Evolutionary conservation across 73 alveolate species (phyloP), one percentile per base, ranked within the genome.

Genomic region (Blepharisma japonicum): DNA sequence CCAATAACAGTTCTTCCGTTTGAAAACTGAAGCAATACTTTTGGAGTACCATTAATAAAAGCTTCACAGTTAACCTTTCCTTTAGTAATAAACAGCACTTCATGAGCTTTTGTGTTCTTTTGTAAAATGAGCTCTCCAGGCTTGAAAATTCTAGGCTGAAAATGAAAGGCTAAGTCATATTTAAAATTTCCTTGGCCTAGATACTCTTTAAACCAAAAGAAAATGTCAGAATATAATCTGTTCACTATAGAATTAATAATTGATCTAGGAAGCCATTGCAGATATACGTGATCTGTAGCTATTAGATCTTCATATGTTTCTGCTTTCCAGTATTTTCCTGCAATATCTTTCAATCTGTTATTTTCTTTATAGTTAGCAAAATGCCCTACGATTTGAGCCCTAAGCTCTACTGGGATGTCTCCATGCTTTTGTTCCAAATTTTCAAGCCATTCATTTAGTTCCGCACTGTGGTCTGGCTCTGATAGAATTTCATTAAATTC

Each of bases 1-100:
- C 74, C 74, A 25, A 61, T 61, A 14, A 61, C 47, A 14, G 74
- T 61, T 25, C 74, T 61, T 9, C 74, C 74, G 3, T 5, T 39
- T 61, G 14, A 8, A 39, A n/a, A 61, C 14, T 61, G 23, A n/a
- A 18, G 11, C 49, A 61, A 14, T 0, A 25, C 18, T 11, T 25
- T 8, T 2, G 14, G 46, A 32, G 42, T 3, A 0, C 23, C 23
- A 61, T 61, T 20, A 14, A 5, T 2, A 61, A 14, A 8, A 2
- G 14, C 5, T 20, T 39, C 48, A 20, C 14, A 8, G 2, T 8
- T 9, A 39, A 61, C 46, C 5, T 25, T n/a, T 9, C 74, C 74
- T 61, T 61, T 61, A 1, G 23, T 8, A 14, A 61, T 61, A 25
- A 61, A 61, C 48, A 18, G 47, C 2, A 61, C 74, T 61, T 61